Percentiles rank a stretch among this genome's conserved stretches.
These are phyloP conservation scores for Takashimella tepidaria DNA, from an alignment of 1,284 basidiomycete genomes.

Conservation along the genomic window DNA sequence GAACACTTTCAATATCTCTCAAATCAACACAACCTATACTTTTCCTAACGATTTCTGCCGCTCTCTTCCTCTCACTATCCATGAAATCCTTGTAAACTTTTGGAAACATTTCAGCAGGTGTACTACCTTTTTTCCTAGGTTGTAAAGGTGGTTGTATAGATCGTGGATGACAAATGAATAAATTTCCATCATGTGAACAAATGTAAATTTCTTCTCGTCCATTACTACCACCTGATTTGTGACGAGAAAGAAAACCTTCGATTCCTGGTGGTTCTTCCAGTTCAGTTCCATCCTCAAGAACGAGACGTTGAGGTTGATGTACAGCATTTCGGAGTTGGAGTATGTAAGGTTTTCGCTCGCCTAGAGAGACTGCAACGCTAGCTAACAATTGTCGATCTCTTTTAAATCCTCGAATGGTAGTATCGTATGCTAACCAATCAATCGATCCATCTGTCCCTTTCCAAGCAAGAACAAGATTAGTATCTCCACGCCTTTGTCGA, in stretches of 20 bases:
- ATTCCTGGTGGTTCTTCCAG: slow-evolving; percentile 41
- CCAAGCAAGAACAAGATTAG: slow-evolving; percentile 40
- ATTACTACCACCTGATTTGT: slow-evolving; percentile 9
- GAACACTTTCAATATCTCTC: slow-evolving; percentile 28
- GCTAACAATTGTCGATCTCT: slow-evolving; percentile 42
- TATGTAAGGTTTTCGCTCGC: slow-evolving; percentile 8
- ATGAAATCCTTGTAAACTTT: slow-evolving; percentile 28
- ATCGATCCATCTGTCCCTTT: slow-evolving; percentile 29
- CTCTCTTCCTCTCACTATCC: slow-evolving; percentile 28
- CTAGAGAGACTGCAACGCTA: slow-evolving; percentile 22
- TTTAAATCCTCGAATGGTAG: slow-evolving; percentile 28
- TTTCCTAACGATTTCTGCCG: slow-evolving; percentile 27
- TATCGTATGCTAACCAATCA: slow-evolving; percentile 43
- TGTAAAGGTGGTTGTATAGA: slow-evolving; percentile 32
- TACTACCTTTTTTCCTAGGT: slow-evolving; percentile 23
- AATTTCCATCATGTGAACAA: slow-evolving; percentile 36
- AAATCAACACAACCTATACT: slow-evolving; percentile 39
- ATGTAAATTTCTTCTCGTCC: slow-evolving; percentile 33
- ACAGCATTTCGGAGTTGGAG: slow-evolving; percentile 38
- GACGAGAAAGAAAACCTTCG: slow-evolving; percentile 42
- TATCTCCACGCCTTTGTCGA: slow-evolving; percentile 13
- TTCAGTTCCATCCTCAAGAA: slow-evolving; percentile 35
- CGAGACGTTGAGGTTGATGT: slow-evolving; percentile 28
- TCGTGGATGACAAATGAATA: slow-evolving; percentile 28
- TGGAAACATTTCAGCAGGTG: slow-evolving; percentile 33